phyloP scores from a whole-genome alignment of 306 rosid species.

The Malus domestica region ASM211411v1 NC_041797.1:15426501-15427000 shows the following conservation, averaged over 20 bases:
- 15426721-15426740: not conserved
- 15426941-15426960: not conserved
- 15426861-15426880: not conserved
- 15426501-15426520: conserved; percentile 50
- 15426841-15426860: not conserved
- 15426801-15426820: not conserved
- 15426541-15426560: not conserved
- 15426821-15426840: not conserved
- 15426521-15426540: not conserved
- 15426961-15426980: not conserved
- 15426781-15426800: not conserved
- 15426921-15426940: not conserved
- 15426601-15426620: not conserved
- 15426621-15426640: not conserved
- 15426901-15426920: not conserved
- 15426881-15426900: not conserved
- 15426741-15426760: not conserved
- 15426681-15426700: not conserved
- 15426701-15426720: not conserved
- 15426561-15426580: not conserved
- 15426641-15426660: too few relatives aligned
- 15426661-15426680: not conserved
- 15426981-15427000: not conserved
- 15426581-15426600: not conserved
- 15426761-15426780: not conserved